Conservation (phyloP, 306 rosid genomes). For the Ziziphus jujuba region DNA sequence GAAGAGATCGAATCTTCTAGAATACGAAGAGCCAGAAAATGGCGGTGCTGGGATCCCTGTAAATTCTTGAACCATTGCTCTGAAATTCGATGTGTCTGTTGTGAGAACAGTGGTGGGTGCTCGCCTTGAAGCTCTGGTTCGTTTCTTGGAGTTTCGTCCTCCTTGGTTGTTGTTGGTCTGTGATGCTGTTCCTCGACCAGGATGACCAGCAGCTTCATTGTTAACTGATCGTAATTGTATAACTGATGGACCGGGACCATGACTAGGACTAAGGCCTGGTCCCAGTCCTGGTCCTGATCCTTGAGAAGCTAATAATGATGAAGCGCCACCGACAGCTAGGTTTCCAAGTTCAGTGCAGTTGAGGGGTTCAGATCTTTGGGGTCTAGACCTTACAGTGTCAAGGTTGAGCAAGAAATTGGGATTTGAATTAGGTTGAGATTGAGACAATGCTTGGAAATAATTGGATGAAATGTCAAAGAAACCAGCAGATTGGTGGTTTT, state of each 20-base stretch:
- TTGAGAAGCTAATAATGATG: constrained; percentile 23
- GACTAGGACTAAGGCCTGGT: background rate
- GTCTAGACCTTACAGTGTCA: constrained; percentile 26
- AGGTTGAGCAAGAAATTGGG: constrained; percentile 43
- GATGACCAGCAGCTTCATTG: background rate
- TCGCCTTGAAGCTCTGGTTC: constrained; percentile 83
- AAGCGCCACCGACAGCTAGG: constrained; percentile 1
- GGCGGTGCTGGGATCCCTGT: constrained; percentile 94
- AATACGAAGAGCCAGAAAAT: constrained; percentile 53
- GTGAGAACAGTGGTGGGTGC: constrained; percentile 93
- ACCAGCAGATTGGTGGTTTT: constrained; percentile 27
- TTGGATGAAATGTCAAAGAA: constrained; percentile 49
- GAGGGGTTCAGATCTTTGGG: constrained; percentile 42
- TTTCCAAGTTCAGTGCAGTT: constrained; percentile 26
- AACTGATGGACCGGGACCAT: constrained; percentile 8
- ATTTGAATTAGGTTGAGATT: constrained; percentile 43
- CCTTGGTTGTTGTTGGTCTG: too few relatives aligned
- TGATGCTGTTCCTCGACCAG: background rate
- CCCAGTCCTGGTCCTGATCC: background rate
- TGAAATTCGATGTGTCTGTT: constrained; percentile 84
- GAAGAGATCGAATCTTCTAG: constrained; percentile 73
- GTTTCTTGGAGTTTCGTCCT: constrained; percentile 62
- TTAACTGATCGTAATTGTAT: constrained; percentile 18
- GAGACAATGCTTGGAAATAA: constrained; percentile 35
- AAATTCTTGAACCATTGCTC: constrained; percentile 98